Evolutionary conservation across 1,284 basidiomycete species (phyloP), one percentile per base, ranked within the genome.

Genomic region (Heterobasidion irregulare): DNA sequence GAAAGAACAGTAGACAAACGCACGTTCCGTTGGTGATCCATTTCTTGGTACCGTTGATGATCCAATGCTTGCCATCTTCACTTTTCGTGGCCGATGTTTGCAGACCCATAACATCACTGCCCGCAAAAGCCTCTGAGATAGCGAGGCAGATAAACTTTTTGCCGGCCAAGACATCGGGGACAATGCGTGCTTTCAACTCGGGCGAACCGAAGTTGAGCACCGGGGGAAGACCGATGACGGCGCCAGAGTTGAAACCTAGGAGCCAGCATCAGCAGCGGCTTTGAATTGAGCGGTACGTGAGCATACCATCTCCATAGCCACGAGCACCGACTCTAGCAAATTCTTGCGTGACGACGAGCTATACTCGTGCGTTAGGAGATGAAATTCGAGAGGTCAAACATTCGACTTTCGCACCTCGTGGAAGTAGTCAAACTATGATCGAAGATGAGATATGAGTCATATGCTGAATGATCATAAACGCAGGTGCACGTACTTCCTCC

Each of bases 1-100:
- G 26, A 26, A 26, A 26, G 26, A 26, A 26, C 26, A 26, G 26
- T 26, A 26, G 26, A 26, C 26, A 26, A 26, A 26, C 80, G 64
- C 86, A 90, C 8, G 75, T 82, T 48, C 93, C 94, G 63, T 95
- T 97, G 48, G 94, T 95, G 65, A 98, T 98, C 94, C 94, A 97
- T 83, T 89, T 90, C 71, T 96, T 95, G 7, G 90, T 93, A 8
- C 93, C 94, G 55, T 87, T 93, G 61, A 97, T 84, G 15, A 92
- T 78, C 89, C 90, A 94, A 50, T 84, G 72, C 57, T 89, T 85
- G 10, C 94, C 94, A 64, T 98, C 94, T 41, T 26, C 26, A 5
- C 26, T 26, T 26, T 75, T 75, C 53, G 82, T 82, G 2, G 96
- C 96, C 1, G 84, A 88, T 6, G 93, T 96, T 68, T 89, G 85